phyloP scores from a whole-genome alignment of 2,329 filamentous ascomycete genomes.

The Taxawa tesnikishii region DNA sequence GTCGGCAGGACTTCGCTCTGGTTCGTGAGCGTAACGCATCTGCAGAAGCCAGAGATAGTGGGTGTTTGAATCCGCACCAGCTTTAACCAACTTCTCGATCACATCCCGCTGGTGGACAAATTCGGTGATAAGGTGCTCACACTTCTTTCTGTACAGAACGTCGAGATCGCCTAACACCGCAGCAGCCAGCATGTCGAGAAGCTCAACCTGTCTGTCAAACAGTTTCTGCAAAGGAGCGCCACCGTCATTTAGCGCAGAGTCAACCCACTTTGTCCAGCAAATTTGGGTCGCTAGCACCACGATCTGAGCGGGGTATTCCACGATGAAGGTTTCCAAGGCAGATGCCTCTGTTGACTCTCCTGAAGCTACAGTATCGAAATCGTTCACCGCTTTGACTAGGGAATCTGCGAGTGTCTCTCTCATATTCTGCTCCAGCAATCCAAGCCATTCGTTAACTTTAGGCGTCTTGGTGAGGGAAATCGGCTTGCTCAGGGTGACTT shows the following conservation, averaged over 20 bases:
- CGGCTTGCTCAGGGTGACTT: slow-evolving; percentile 74
- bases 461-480: slow-evolving; percentile 90
- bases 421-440: slow-evolving; percentile 83
- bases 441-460: slow-evolving; percentile 98
- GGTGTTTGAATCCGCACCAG: slow-evolving; percentile 59
- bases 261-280: slow-evolving; percentile 83
- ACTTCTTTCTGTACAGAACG: slow-evolving; percentile 82
- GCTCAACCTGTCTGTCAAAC: slow-evolving; percentile 70
- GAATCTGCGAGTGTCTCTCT: slow-evolving; percentile 86
- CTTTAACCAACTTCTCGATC: slow-evolving; percentile 72
- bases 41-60: slow-evolving; percentile 91
- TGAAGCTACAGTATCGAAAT: slow-evolving; percentile 68
- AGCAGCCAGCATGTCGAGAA: slow-evolving; percentile 74
- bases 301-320: slow-evolving; percentile 79
- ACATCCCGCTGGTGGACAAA: slow-evolving; percentile 95
- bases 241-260: slow-evolving; percentile 60
- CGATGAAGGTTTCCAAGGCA: slow-evolving; percentile 69
- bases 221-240: slow-evolving; percentile 58
- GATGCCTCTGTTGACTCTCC: slow-evolving; percentile 56
- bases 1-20: slow-evolving; percentile 68
- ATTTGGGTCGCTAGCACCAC: slow-evolving; percentile 90
- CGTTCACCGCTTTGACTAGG: slow-evolving; percentile 71
- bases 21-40: slow-evolving; percentile 88
- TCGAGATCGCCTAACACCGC: slow-evolving; percentile 86
- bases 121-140: slow-evolving; percentile 96